These are phyloP conservation scores for Wakefieldia striispora DNA, from an alignment of 768 basidiomycete species.

Conservation along the genomic window DNA sequence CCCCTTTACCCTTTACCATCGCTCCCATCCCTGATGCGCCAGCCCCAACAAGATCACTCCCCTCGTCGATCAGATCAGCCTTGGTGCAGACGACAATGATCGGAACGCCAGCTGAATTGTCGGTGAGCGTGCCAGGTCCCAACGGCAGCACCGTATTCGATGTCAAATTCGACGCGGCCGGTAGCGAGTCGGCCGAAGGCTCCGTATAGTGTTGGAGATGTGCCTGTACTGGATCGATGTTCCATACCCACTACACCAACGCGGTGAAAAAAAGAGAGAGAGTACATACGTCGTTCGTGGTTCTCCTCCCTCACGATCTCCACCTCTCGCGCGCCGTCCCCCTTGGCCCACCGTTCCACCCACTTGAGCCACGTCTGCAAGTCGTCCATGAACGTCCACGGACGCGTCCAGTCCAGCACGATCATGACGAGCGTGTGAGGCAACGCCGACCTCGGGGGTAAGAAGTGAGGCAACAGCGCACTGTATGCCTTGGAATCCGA, in stretches of 20 bases:
- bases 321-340: conserved; percentile 65
- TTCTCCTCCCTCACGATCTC: conserved; percentile 78
- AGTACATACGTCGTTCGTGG: conserved; percentile 71
- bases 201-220: conserved; percentile 90
- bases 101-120: conserved; percentile 83
- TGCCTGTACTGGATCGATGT: conserved; percentile 62
- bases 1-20: conserved; percentile 90
- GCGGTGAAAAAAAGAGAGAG: background rate
- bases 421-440: conserved; percentile 79
- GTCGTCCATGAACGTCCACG: conserved; percentile 88
- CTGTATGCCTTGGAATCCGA: conserved; percentile 72
- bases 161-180: conserved; percentile 55
- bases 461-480: conserved; percentile 70
- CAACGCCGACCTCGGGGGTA: conserved; percentile 66
- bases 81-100: conserved; percentile 91
- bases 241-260: background rate
- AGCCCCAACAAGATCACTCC: conserved; percentile 59
- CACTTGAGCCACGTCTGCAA: conserved; percentile 81
- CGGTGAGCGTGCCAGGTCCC: conserved; percentile 79
- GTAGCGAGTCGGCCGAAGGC: conserved; percentile 65
- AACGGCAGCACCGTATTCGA: conserved; percentile 77
- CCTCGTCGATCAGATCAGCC: conserved; percentile 89
- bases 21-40: conserved; percentile 84
- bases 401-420: conserved; percentile 92
- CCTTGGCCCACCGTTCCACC: conserved; percentile 79